phyloP scores from a whole-genome alignment of 2,329 filamentous ascomycete genomes.

The Emergomyces africanus region DNA sequence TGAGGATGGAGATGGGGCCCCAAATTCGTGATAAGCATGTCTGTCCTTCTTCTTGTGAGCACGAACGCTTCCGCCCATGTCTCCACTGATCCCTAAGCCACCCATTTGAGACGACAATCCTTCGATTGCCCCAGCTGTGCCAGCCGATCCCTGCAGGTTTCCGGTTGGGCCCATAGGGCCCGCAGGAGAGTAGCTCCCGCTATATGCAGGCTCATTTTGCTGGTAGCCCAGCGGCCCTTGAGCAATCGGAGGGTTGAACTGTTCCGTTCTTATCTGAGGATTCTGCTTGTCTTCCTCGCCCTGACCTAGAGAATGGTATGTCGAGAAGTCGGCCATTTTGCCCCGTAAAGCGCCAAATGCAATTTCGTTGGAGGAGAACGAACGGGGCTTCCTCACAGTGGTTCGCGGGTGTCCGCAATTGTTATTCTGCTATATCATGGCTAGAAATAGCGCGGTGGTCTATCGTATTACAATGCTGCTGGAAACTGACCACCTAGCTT shows the following conservation, averaged over 20 bases:
- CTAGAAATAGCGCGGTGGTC: background rate
- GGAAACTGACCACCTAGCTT: constrained; percentile 5
- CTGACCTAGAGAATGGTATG: constrained; percentile 29
- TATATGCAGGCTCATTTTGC: constrained; percentile 6
- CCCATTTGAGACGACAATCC: constrained; percentile 56
- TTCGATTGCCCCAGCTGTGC: constrained; percentile 19
- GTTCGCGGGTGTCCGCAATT: constrained; percentile 6
- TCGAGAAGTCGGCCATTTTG: constrained; percentile 31
- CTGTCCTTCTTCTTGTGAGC: constrained; percentile 76
- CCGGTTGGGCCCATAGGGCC: constrained; percentile 6
- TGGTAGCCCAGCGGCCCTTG: constrained; percentile 22
- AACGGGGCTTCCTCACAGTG: background rate
- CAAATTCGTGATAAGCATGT: constrained; percentile 81
- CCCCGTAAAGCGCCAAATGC: background rate
- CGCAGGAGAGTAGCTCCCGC: constrained; percentile 14
- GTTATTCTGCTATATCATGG: constrained; percentile 7
- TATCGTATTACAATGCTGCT: background rate
- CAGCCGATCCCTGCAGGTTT: background rate
- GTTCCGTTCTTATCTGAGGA: constrained; percentile 39
- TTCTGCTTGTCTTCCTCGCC: constrained; percentile 41
- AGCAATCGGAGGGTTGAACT: constrained; percentile 36
- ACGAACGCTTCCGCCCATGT: constrained; percentile 33
- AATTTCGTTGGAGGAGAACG: background rate
- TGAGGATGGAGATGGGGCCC: constrained; percentile 54
- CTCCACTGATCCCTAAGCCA: constrained; percentile 53